Percentiles rank a stretch among this genome's conserved stretches.
Evolutionary conservation across 139 green algal species (phyloP).

Genomic region (Microglena sp.): DNA sequence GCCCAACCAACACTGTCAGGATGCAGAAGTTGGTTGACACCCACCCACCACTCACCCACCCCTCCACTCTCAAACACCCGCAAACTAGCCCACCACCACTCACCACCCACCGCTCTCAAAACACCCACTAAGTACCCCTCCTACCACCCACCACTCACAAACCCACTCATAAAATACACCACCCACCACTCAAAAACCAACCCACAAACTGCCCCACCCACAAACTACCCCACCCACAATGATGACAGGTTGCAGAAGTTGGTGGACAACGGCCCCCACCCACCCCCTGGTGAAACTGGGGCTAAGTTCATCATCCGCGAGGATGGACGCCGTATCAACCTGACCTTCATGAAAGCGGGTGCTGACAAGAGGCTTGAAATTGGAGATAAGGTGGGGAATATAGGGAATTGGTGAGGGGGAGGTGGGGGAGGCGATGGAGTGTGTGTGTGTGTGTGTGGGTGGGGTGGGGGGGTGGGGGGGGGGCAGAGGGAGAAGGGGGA

Average conservation of each 20-base stretch:
- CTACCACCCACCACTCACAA: too few relatives aligned
- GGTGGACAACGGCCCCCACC: slow-evolving; percentile 92
- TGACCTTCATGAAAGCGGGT: slow-evolving; percentile 62
- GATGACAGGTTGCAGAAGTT: slow-evolving; percentile 76
- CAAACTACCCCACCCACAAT: neutral
- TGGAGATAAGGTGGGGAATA: slow-evolving; percentile 26
- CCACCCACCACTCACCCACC: too few relatives aligned
- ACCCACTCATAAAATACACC: slow-evolving; percentile 1
- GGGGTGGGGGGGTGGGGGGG: too few relatives aligned
- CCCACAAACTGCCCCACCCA: neutral
- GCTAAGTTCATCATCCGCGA: slow-evolving; percentile 94
- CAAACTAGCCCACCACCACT: too few relatives aligned
- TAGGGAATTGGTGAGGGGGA: too few relatives aligned
- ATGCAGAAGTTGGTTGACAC: too few relatives aligned
- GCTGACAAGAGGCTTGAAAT: slow-evolving; percentile 31
- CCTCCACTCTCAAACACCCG: too few relatives aligned
- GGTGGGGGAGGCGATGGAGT: neutral
- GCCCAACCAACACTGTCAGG: too few relatives aligned
- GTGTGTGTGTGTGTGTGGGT: slow-evolving; percentile 7
- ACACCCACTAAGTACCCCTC: too few relatives aligned
- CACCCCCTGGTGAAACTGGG: slow-evolving; percentile 86
- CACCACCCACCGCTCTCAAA: too few relatives aligned
- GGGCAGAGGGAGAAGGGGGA: too few relatives aligned
- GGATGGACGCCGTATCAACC: slow-evolving; percentile 88
- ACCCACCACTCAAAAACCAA: slow-evolving; percentile 1